Evolutionary conservation across 371 early-diverging fungal genomes (phyloP), one percentile per base, ranked within the genome.

Genomic region (Lichtheimia hyalospora): DNA sequence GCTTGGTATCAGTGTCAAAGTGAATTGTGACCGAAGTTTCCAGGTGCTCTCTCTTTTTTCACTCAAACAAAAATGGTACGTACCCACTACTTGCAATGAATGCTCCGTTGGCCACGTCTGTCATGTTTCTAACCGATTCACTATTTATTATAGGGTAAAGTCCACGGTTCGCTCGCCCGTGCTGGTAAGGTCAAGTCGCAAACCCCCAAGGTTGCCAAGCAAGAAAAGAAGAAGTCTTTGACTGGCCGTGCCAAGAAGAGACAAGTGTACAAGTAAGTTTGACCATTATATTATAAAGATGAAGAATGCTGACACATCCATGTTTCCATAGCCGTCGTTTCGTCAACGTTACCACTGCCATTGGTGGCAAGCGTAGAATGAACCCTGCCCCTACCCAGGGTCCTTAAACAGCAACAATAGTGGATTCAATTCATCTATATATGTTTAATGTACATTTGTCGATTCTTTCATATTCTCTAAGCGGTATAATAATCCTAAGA

Each of bases 101-200:
- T 34, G 34, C 27, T 8, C 34, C 34, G 10, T 34, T 34, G 34
- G 10, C 34, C 6, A 34, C 10, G 34, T 10, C 10, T n/a, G n/a
- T n/a, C 8, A 8, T 34, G 5, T 34, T 34, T 2, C 8, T 34
- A 8, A 34, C 34, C 8, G 10, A 8, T 10, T 46, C 46, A 46
- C 12, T 46, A 21, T n/a, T n/a, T 18, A 44, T 18, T 1, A 58
- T 69, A 93, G 98, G 98, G 96, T 88, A 98, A 97, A 93, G 96
- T 96, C 73, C 99, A 98, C 95, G 99, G 99, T 87, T 96, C 97
- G 74, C 91, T 98, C 79, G 96, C 97, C 85, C 97, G 97, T 94
- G 99, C 99, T 85, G 99, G 99, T 90, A 99, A 99, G 88, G 99
- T 99, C 78, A 97, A 98, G 94, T 94, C 93, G 71, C 98, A 98